A percentile compares a stretch with the other conserved stretches of the same genome.
These are phyloP conservation scores for Carex kokanica DNA, from an alignment of 176 grass and related monocot genomes.

Conservation along the genomic window DNA sequence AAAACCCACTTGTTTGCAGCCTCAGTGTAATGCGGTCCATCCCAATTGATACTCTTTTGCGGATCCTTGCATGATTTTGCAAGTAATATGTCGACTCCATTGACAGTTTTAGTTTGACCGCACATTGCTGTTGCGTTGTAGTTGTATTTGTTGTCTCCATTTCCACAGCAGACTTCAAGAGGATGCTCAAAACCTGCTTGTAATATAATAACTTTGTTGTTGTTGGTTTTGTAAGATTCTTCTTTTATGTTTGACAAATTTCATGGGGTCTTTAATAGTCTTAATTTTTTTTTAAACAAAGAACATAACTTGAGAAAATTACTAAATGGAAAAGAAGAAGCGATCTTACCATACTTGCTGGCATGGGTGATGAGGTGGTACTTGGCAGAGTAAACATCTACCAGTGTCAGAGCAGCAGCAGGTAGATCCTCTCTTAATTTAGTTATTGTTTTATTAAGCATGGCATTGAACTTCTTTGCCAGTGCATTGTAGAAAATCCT, in stretches of 20 bases:
- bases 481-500: conserved; percentile 63
- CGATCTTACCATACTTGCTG: conserved; percentile 50
- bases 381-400: conserved; percentile 77
- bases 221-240: not conserved
- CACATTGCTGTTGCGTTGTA: conserved; percentile 44
- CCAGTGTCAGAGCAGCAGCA: conserved; percentile 57
- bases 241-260: not conserved
- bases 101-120: conserved; percentile 43
- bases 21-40: conserved; percentile 77
- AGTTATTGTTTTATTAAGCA: conserved; percentile 60
- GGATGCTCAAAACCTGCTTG: conserved; percentile 71
- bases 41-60: conserved; percentile 65
- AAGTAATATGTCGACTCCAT: conserved; percentile 48
- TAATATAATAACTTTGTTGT: not conserved
- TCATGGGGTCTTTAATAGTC: not conserved
- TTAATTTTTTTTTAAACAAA: not conserved
- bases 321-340: not conserved
- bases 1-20: conserved; percentile 78
- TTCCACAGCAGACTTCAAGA: conserved; percentile 62
- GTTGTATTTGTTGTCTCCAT: conserved; percentile 68
- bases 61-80: conserved; percentile 60
- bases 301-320: not conserved
- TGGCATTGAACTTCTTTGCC: conserved; percentile 58
- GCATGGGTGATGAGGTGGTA: conserved; percentile 65
- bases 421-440: conserved; percentile 45